Evolutionary conservation across 1,139 yeast genomes (phyloP).

Genomic region (Saccharomyces pastorianus): DNA sequence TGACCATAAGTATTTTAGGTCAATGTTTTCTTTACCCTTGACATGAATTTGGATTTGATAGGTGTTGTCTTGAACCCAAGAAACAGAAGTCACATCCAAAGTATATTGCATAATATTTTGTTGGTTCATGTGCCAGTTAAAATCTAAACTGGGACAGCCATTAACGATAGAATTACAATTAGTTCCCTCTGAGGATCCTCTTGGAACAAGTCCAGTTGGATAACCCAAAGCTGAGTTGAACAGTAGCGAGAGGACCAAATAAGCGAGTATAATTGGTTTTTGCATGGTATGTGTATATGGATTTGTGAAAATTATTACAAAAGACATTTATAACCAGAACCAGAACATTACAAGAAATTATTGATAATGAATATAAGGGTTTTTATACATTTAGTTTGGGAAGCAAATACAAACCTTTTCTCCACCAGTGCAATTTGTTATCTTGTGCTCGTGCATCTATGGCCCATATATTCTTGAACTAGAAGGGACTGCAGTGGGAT

Average conservation of each 20-base stretch:
- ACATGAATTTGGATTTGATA: slow-evolving; percentile 27
- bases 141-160: slow-evolving; percentile 22
- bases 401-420: no score
- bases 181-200: background rate
- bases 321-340: no score
- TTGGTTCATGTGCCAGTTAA: slow-evolving; percentile 16
- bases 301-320: no score
- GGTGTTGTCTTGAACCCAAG: slow-evolving; percentile 14
- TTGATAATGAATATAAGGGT: no score
- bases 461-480: no score
- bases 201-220: background rate
- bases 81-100: slow-evolving; percentile 19
- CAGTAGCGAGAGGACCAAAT: background rate
- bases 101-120: slow-evolving; percentile 19
- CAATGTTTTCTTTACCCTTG: slow-evolving; percentile 15
- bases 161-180: background rate
- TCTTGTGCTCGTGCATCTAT: no score
- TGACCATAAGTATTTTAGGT: slow-evolving; percentile 21
- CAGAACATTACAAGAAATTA: no score
- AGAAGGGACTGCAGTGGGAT: no score
- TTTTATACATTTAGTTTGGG: no score
- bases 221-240: background rate
- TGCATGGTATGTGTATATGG: no score
- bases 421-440: no score
- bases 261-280: background rate